Base-by-base conservation (phyloP, 371 early-diverging fungal genomes). In the Haplosporangium sp. region DNA sequence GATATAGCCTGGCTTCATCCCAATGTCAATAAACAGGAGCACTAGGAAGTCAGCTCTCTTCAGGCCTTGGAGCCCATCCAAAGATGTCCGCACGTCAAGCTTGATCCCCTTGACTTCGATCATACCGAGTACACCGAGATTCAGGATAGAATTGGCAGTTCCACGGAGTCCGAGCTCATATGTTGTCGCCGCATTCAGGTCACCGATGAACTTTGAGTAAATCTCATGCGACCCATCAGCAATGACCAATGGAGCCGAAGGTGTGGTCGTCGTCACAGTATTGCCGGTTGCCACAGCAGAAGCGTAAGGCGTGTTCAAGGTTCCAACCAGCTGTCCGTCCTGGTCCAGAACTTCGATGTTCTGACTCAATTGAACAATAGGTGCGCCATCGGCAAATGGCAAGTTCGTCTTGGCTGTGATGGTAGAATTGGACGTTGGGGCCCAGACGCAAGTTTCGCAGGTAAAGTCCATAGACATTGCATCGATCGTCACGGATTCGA, bases 391-490 rank as follows among this genome's bases (percentile, higher is more conserved):
- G 16, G 54, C 43, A 21, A 74, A 74, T 1, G 75, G 74, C 0
- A 74, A 62, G 37, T 69, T 64, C 9, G 69, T 64, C 29, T 46
- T 45, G 38, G 74, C 74, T 5, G 64, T 57, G 65, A 74, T 74
- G 47, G 62, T 64, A 16, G 75, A 74, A 1, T 12, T 13, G 2
- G 75, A 42, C 0, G 18, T 61, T 12, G 75, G 75, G 0, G 36
- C 13, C 69, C 69, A 74, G 9, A 57, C 29, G 45, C 75, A 74
- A 7, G 55, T 6, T 0, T 10, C 62, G 53, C 69, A 74, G 5
- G 65, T 18, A 57, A 74, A 74, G 60, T 74, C 75, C 69, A 74
- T 74, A 2, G 50, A 50, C 77, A 76, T 76, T 9, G 18, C 50
- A 18, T 76, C 77, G 60, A 76, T 70, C 2, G 54, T 55, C 77